These are phyloP conservation scores for Fusarium sororula DNA, from an alignment of 2,329 filamentous ascomycete genomes.

Conservation along the genomic window DNA sequence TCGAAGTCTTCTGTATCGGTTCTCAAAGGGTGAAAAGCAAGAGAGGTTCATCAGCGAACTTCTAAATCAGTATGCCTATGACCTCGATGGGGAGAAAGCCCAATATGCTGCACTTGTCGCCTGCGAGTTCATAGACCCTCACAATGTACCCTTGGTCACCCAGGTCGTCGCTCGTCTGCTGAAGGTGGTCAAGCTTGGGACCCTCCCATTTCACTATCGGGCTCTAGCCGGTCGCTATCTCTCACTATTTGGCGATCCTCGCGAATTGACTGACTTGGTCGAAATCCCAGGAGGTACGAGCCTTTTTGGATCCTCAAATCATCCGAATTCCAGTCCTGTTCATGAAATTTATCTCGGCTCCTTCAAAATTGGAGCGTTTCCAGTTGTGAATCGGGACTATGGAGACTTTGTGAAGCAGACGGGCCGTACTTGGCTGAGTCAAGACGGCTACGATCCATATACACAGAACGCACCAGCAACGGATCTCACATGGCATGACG, in stretches of 20 bases:
- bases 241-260: background rate
- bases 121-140: background rate
- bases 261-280: background rate
- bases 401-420: background rate
- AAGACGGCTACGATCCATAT: background rate
- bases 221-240: background rate
- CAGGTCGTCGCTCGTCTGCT: background rate
- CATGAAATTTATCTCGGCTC: background rate
- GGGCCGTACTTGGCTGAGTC: background rate
- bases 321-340: background rate
- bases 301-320: background rate
- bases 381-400: background rate
- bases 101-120: background rate
- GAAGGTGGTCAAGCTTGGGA: background rate
- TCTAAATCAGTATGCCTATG: background rate
- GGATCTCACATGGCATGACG: background rate
- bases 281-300: background rate
- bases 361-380: background rate
- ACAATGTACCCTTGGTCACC: background rate
- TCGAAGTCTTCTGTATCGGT: background rate
- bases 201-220: background rate
- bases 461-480: background rate
- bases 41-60: background rate
- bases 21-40: background rate
- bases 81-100: background rate